Evolutionary conservation across 2,329 filamentous ascomycete genomes (phyloP), one percentile per base, ranked within the genome.

Genomic region (Colletotrichum theobromicola): DNA sequence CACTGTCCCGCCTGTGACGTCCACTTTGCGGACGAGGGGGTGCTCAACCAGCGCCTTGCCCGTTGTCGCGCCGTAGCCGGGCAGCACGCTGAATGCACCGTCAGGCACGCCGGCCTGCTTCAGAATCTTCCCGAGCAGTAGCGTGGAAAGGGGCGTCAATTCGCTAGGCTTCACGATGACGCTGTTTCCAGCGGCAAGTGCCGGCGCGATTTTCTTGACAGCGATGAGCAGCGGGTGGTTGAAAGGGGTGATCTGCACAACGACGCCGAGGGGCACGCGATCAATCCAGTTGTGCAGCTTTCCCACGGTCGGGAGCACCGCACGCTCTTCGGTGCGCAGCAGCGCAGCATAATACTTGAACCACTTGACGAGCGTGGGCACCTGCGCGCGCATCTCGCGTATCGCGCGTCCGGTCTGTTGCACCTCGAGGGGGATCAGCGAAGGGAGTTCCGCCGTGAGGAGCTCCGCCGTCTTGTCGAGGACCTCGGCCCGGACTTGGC

Each of bases 1-100:
- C n/a, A 86, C 84, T 26, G 93, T 95, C n/a, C 93, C 93, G 57
- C 94, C 93, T 46, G 93, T 95, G 78, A 95, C 92, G 77, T 94
- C 93, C 71, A 95, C 89, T 85, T 95, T 95, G 83, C 90, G 85
- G 3, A 90, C 83, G 3, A 87, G 81, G 3, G 82, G 82, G 70
- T 89, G 93, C 32, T 88, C 82, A 15, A 88, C 89, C 5, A 92
- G 85, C 0, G 86, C 85, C n/a, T 83, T 85, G 12, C 90, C 90
- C 0, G 90, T 92, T 1, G 84, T 84, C 0, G 80, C 75, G 2
- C 91, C 91, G 28, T 87, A 85, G 0, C 91, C 91, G 0, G 88
- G 88, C 1, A 93, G 79, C 4, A 94, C 88, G 80, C 90, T 92
- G 81, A 94, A 87, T 21, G 94, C 93, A 77, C 93, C 93, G 68